Percentiles rank a stretch among this genome's conserved stretches.
Conservation (phyloP, 2,329 filamentous ascomycete species). For the Macroventuria anomochaeta region DNA sequence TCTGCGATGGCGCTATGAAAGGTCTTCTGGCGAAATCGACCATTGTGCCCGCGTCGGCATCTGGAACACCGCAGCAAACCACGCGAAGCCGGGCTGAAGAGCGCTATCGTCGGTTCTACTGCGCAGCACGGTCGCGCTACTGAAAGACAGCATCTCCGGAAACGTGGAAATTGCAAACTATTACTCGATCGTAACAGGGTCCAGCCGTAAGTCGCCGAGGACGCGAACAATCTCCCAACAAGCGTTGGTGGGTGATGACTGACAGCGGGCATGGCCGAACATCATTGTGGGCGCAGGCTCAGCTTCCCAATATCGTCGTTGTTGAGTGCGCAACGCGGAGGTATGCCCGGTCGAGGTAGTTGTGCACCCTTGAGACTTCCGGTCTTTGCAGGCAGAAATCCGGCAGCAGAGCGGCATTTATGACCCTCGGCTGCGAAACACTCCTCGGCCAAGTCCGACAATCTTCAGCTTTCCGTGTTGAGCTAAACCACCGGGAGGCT, state of each 20-base stretch:
- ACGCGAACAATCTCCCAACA: constrained; percentile 6
- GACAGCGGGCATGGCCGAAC: constrained; percentile 11
- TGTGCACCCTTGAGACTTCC: neutral
- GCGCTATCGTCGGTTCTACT: constrained; percentile 11
- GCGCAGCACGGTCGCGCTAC: constrained; percentile 19
- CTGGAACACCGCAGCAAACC: constrained; percentile 9
- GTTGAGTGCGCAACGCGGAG: neutral
- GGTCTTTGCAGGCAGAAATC: neutral
- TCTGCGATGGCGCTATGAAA: constrained; percentile 16
- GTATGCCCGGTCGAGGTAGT: neutral
- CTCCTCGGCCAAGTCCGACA: constrained; percentile 37
- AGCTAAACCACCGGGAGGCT: constrained; percentile 22
- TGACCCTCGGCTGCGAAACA: constrained; percentile 7
- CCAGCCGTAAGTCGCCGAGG: constrained; percentile 18
- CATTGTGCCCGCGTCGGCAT: constrained; percentile 2
- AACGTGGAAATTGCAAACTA: constrained; percentile 30
- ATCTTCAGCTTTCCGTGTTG: constrained; percentile 13
- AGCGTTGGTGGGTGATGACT: neutral
- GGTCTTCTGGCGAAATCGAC: constrained; percentile 1
- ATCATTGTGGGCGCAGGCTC: neutral
- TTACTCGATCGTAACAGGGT: constrained; percentile 47
- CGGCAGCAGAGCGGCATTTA: constrained; percentile 8
- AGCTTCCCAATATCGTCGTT: neutral
- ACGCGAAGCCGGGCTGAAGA: constrained; percentile 8
- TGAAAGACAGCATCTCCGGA: constrained; percentile 18